These are phyloP conservation scores for Gliomastix tumulicola DNA, from an alignment of 2,329 filamentous ascomycete genomes.

Conservation along the genomic window DNA sequence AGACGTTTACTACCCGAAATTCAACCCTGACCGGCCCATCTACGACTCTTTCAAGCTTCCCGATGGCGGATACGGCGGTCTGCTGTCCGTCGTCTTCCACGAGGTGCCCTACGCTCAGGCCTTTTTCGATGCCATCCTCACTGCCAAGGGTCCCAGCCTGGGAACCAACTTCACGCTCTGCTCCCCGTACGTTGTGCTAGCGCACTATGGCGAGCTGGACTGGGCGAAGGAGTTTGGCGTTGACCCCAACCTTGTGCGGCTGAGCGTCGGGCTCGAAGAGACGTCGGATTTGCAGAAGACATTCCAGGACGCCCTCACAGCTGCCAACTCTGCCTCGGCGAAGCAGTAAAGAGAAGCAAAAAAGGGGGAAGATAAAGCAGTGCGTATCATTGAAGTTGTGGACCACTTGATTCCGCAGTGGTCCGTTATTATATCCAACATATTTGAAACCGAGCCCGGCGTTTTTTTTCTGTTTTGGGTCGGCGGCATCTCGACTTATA, in stretches of 20 bases:
- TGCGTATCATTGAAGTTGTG: no score
- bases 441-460: no score
- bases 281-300: slow-evolving; percentile 53
- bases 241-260: slow-evolving; percentile 69
- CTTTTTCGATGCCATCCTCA: slow-evolving; percentile 82
- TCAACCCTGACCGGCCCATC: slow-evolving; percentile 57
- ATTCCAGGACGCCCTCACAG: slow-evolving; percentile 65
- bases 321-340: slow-evolving; percentile 24
- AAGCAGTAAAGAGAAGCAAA: no score
- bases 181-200: slow-evolving; percentile 84
- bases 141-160: slow-evolving; percentile 87
- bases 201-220: slow-evolving; percentile 86
- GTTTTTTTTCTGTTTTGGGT: no score
- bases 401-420: no score
- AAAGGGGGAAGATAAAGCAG: no score
- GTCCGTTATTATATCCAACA: no score
- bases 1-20: slow-evolving; percentile 80
- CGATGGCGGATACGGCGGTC: slow-evolving; percentile 78
- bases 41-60: slow-evolving; percentile 75
- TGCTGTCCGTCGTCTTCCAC: slow-evolving; percentile 79
- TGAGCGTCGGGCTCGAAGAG: slow-evolving; percentile 88
- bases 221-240: slow-evolving; percentile 83
- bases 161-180: slow-evolving; percentile 95
- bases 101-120: slow-evolving; percentile 61
- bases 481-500: no score